Evolutionary conservation across 805 yeast species (phyloP).

Genomic region (Candida peoriensis): DNA sequence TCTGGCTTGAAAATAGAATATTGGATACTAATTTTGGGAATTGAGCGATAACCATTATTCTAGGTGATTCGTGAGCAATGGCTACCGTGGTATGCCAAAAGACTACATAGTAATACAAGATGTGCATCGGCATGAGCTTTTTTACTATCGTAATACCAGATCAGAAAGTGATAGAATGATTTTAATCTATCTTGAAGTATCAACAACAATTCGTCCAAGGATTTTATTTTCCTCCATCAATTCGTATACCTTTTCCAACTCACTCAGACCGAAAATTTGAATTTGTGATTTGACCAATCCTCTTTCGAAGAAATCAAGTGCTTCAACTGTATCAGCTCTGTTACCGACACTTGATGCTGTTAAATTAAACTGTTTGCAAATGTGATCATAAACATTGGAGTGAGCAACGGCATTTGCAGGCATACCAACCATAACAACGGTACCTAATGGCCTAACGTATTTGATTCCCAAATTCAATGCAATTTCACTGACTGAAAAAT

Average conservation of each 20-base stretch:
- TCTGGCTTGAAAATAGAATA: no score
- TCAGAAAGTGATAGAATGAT: no score
- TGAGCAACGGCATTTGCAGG: conserved; percentile 44
- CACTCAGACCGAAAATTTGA: conserved; percentile 48
- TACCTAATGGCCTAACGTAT: conserved; percentile 55
- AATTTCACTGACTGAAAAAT: conserved; percentile 50
- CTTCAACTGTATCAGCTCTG: conserved; percentile 43
- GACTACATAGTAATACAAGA: no score
- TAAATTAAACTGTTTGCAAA: conserved; percentile 40
- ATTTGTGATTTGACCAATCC: conserved; percentile 59
- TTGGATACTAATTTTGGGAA: no score
- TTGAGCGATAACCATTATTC: no score
- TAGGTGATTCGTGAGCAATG: no score
- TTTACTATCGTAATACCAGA: no score
- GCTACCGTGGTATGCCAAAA: no score
- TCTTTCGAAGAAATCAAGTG: conserved; percentile 59
- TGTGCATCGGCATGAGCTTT: no score
- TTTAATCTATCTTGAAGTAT: conserved; percentile 49
- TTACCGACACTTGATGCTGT: conserved; percentile 29
- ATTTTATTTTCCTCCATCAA: conserved; percentile 52
- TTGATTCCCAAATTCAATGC: conserved; percentile 44
- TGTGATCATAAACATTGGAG: conserved; percentile 40
- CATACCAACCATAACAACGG: conserved; percentile 58
- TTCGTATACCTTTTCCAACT: conserved; percentile 44
- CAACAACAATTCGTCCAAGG: conserved; percentile 78